Evolutionary conservation across 2,329 filamentous ascomycete genomes (phyloP), one percentile per base, ranked within the genome.

Genomic region (Colletotrichum lini): DNA sequence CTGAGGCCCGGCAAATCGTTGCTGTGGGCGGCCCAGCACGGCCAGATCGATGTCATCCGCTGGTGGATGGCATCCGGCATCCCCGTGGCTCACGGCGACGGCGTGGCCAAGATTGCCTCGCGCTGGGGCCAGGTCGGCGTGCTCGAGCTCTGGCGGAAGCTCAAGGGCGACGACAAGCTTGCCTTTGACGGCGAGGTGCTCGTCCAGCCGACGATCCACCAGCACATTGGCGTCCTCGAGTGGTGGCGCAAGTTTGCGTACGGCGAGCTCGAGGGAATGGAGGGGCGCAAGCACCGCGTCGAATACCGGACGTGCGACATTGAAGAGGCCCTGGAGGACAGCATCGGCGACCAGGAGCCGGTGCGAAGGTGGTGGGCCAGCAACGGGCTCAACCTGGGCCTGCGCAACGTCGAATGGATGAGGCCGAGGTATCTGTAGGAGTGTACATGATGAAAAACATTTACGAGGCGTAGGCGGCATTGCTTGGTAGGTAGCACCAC

Each of bases 241-340:
- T 98, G 96, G 96, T 98, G 96, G 95, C 93, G 93, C 77, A 87
- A 87, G 64, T 93, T 91, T 76, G 88, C 89, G 9, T 83, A 88
- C 64, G 86, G 88, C 59, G 84, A 87, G 76, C 82, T 89, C 42
- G 84, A 84, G 0, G 87, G 84, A 50, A 89, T 86, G 87, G 82
- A 85, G 50, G 87, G 87, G 18, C 82, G 85, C 42, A 84, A 84
- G 73, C 87, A 95, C 75, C 88, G 89, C 63, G 95, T 98, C 35
- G 94, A 97, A 80, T 98, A 98, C 82, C 95, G 96, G 80, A 97
- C 94, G 1, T 98, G 95, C 80, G 95, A 97, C 80, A 96, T 98
- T 72, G 95, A 98, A 80, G 96, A 98, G 82, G 95, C 95, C 0
- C 86, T 98, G 49, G 95, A 98, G 79, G 95, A 98, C 79, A 94